These are phyloP conservation scores for Wickerhamiella galacta DNA, from an alignment of 805 yeast species.

Conservation along the genomic window DNA sequence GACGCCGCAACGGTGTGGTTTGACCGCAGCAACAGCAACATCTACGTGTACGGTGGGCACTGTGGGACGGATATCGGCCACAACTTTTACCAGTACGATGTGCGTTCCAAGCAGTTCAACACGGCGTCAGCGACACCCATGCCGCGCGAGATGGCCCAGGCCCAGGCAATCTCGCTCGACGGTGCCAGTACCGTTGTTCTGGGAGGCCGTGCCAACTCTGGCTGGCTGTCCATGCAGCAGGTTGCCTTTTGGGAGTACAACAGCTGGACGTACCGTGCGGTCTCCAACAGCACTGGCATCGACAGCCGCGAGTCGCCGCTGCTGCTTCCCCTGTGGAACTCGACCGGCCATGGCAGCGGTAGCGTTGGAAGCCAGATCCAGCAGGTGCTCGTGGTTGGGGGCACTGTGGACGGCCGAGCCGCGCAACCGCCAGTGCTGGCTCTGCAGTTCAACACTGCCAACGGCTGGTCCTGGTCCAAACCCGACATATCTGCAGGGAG, in stretches of 20 bases:
- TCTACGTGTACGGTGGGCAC: slow-evolving; percentile 20
- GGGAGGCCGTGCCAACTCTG: slow-evolving; percentile 46
- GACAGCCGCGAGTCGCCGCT: slow-evolving; percentile 39
- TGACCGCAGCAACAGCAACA: slow-evolving; percentile 10
- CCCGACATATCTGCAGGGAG: slow-evolving; percentile 3
- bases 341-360: slow-evolving; percentile 7
- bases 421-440: slow-evolving; percentile 30
- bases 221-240: slow-evolving; percentile 62
- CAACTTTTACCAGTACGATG: slow-evolving; percentile 14
- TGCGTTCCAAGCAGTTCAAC: slow-evolving; percentile 9
- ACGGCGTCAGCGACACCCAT: slow-evolving; percentile 7
- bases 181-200: slow-evolving; percentile 23
- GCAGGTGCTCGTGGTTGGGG: slow-evolving; percentile 44
- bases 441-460: slow-evolving; percentile 24
- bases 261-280: slow-evolving; percentile 45
- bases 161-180: slow-evolving; percentile 9
- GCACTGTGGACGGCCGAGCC: slow-evolving; percentile 26
- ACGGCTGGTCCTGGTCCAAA: slow-evolving; percentile 29
- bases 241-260: slow-evolving; percentile 55
- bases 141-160: slow-evolving; percentile 16
- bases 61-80: slow-evolving; percentile 13
- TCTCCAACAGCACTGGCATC: slow-evolving; percentile 22
- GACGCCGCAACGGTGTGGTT: slow-evolving; percentile 17
- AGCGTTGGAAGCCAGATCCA: slow-evolving; percentile 4
- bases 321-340: slow-evolving; percentile 36